Percentiles rank a stretch among this genome's conserved stretches.
Conservation (phyloP, 208 protist species). For the Trypanosoma congolense region DNA sequence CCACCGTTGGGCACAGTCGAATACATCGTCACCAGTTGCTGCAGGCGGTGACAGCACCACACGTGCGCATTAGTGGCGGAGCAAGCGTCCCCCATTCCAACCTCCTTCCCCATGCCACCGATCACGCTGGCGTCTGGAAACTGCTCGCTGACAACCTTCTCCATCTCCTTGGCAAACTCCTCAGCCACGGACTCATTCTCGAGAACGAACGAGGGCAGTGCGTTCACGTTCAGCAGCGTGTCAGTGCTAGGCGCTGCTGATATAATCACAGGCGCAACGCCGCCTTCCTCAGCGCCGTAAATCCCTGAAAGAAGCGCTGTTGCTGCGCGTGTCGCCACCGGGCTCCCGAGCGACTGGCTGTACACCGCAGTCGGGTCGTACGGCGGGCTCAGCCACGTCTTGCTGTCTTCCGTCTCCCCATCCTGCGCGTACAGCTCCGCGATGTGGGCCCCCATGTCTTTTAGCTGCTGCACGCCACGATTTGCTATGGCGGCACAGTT, state of each 20-base stretch:
- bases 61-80: background rate
- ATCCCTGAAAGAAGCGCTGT: slow-evolving; percentile 6
- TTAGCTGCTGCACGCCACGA: slow-evolving; percentile 18
- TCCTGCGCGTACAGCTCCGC: slow-evolving; percentile 10
- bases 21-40: slow-evolving; percentile 12
- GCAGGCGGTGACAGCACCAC: slow-evolving; percentile 14
- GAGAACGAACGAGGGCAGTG: slow-evolving; percentile 6
- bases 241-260: background rate
- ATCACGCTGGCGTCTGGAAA: slow-evolving; percentile 18
- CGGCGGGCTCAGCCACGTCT: slow-evolving; percentile 3
- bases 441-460: slow-evolving; percentile 17
- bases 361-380: slow-evolving; percentile 9
- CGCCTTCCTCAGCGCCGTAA: background rate
- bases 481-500: slow-evolving; percentile 23
- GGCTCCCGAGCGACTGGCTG: slow-evolving; percentile 7
- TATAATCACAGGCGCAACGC: slow-evolving; percentile 1
- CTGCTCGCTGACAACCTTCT: slow-evolving; percentile 10
- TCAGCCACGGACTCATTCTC: slow-evolving; percentile 2
- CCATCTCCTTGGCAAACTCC: slow-evolving; percentile 2
- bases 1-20: background rate
- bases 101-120: slow-evolving; percentile 18
- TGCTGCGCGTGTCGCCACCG: slow-evolving; percentile 2
- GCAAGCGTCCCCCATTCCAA: slow-evolving; percentile 10
- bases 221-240: slow-evolving; percentile 14
- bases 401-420: background rate